Evolutionary conservation across 208 protist species (phyloP), one percentile per base, ranked within the genome.

Genomic region (Trypanosoma scelopori): DNA sequence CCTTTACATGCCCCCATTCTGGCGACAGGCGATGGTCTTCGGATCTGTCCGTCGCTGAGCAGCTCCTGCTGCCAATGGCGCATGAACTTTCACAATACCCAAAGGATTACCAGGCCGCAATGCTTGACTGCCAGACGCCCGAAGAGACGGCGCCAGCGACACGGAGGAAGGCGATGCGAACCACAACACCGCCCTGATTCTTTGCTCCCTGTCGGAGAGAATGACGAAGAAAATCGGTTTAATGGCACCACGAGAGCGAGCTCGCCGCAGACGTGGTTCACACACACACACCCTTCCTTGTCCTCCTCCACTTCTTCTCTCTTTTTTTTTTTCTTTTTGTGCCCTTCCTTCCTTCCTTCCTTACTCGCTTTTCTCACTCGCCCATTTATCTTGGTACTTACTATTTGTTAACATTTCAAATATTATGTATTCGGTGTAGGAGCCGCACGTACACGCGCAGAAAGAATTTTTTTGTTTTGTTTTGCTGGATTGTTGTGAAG

Each of bases 21-120:
- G 41, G 37, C 2, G 41, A 46, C n/a, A 46, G 28, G 13, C 20
- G 55, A 32, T 3, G 13, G 22, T 43, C 43, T 42, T 23, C 46
- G 41, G 51, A 18, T 27, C 53, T 72, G 6, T 41, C 46, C 42
- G 59, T 43, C 13, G 61, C 69, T 0, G 67, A 71, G 49, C 55
- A 73, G 7, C 71, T 92, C n/a, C 50, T 92, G 12, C 58, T 83
- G 1, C 86, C 86, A 9, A 70, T 92, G 55, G 69, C 77, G 55
- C 83, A 79, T 51, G 86, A 89, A 46, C 82, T 92, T 70, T 57
- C 56, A 22, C 49, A 66, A 22, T 85, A 80, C 50, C 68, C 78
- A 41, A 76, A 85, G 52, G 76, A 82, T 61, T 87, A 79, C 57
- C 59, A 88, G 42, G 72, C 52, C 4, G 71, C 66, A 30, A 60